Evolutionary conservation across 208 protist genomes (phyloP), one percentile per base, ranked within the genome.

Genomic region (Leishmania major): DNA sequence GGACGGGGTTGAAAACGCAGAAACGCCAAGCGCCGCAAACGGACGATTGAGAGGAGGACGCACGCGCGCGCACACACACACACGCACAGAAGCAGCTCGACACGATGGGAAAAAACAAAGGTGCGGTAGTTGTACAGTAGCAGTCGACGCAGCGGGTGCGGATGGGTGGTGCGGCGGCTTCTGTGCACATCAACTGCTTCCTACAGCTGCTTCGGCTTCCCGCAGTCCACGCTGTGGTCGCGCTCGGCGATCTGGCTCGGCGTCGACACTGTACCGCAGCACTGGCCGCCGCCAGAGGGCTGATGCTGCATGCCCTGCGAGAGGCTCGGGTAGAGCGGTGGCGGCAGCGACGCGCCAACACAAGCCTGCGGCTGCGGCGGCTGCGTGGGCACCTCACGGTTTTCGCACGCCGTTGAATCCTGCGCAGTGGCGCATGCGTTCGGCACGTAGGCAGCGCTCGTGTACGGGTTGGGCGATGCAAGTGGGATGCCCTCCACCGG

Each of bases 401-500:
- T 70, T 28, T 76, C 51, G 47, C 49, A 55, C 28, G 49, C 11
- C 66, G 60, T 28, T 35, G 75, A 75, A 53, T 84, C 69, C 75
- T 55, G 75, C 79, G 79, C 60, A 17, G 67, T 43, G 31, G 72
- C 62, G 49, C 45, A 40, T 22, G 82, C 47, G 74, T 86, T 81
- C 28, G 83, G 77, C 37, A 62, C 76, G 83, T 91, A 91, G n/a
- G 40, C 35, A 25, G 85, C 80, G 74, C 69, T 86, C 31, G 78
- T 81, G 88, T 91, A 91, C 3, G 85, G 84, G 37, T 74, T 72
- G 45, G 37, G 28, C 71, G 59, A 62, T 45, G 43, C 62, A 51
- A 91, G 84, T 37, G 85, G 84, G 60, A 88, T 66, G 15, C 87
- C 87, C 62, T 85, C 79, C 17, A 77, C 84, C 0, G 87, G 87